Percentiles rank a stretch among this genome's conserved stretches.
phyloP scores from a whole-genome alignment of 176 grass and related monocot species.

The Zea mays region DNA sequence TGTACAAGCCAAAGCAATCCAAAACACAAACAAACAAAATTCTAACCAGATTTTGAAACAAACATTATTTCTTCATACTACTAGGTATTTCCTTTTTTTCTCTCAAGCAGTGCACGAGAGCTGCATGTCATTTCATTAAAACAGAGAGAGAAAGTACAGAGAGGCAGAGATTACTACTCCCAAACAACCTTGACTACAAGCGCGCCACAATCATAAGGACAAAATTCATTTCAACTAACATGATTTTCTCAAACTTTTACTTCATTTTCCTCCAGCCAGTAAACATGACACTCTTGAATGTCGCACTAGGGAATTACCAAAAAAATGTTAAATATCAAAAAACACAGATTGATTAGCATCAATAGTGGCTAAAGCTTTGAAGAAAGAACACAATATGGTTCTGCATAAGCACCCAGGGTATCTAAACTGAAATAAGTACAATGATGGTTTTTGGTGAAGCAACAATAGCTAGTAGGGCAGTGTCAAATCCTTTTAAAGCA shows the following conservation, averaged over 20 bases:
- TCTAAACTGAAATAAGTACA: neutral
- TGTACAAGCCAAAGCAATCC: conserved; percentile 1
- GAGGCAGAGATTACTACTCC: neutral
- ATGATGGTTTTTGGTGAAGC: neutral
- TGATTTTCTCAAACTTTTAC: neutral
- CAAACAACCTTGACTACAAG: neutral
- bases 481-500: neutral
- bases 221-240: neutral
- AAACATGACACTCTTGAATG: neutral
- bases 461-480: neutral
- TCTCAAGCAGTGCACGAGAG: neutral
- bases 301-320: neutral
- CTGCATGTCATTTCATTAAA: neutral
- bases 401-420: neutral
- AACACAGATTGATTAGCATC: neutral
- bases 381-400: neutral
- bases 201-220: neutral
- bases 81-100: neutral
- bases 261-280: neutral
- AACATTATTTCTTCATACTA: neutral
- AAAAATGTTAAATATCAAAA: neutral
- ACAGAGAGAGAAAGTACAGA: neutral
- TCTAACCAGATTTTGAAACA: neutral
- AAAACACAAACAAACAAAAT: neutral
- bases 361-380: neutral